phyloP scores from a whole-genome alignment of 306 rosid species.

The Gastrolobium villosum region DNA sequence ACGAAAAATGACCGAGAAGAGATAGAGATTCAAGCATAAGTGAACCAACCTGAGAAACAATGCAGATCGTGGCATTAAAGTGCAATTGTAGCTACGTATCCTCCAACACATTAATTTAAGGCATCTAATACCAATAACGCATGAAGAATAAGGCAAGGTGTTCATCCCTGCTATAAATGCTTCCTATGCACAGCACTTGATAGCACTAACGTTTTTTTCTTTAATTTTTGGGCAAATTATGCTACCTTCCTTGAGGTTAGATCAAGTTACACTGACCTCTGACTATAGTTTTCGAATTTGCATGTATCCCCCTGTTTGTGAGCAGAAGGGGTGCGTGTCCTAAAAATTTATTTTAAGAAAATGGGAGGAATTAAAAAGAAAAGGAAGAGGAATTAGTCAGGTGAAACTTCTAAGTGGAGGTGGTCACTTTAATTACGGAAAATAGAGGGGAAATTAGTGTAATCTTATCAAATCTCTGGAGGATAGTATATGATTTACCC shows the following conservation, averaged over 20 bases:
- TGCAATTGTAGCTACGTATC: neutral
- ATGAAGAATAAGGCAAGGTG: slow-evolving; percentile 32
- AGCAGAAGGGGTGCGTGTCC: neutral
- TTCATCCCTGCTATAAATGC: slow-evolving; percentile 13
- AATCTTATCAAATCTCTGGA: slow-evolving; percentile 18
- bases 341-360: neutral
- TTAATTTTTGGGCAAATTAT: slow-evolving; percentile 1
- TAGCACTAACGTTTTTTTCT: neutral
- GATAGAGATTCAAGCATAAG: slow-evolving; percentile 87
- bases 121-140: slow-evolving; percentile 20
- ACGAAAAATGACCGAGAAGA: slow-evolving; percentile 90
- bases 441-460: neutral
- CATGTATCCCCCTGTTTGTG: slow-evolving; percentile 1
- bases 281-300: slow-evolving; percentile 20
- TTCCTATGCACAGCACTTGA: slow-evolving; percentile 25
- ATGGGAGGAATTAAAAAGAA: neutral
- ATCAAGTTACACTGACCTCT: slow-evolving; percentile 17
- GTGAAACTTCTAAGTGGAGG: slow-evolving; percentile 7
- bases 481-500: slow-evolving; percentile 20
- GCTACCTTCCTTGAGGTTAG: slow-evolving; percentile 20
- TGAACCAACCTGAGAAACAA: slow-evolving; percentile 74
- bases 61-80: slow-evolving; percentile 38
- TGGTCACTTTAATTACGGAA: slow-evolving; percentile 14
- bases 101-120: slow-evolving; percentile 11
- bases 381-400: neutral